phyloP scores from a whole-genome alignment of 2,329 filamentous ascomycete species.

The Fusarium udum region DNA sequence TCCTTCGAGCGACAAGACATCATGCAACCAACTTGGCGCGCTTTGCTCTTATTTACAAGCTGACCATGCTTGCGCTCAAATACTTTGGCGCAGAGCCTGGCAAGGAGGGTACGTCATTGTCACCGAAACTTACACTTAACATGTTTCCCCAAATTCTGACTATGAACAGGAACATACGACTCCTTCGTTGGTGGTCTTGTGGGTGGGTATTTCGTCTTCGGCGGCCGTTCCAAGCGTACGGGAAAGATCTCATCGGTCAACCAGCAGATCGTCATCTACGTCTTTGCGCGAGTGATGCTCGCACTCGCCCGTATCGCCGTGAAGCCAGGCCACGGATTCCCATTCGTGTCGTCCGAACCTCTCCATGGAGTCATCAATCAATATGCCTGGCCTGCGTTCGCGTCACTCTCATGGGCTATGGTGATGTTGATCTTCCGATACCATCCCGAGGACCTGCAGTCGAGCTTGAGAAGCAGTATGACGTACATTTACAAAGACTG shows the following conservation, averaged over 20 bases:
- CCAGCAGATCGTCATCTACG: constrained; percentile 98
- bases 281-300: constrained; percentile 90
- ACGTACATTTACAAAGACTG: constrained; percentile 94
- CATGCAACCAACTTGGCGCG: constrained; percentile 92
- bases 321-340: constrained; percentile 66
- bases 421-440: constrained; percentile 97
- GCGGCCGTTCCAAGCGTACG: constrained; percentile 67
- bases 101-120: constrained; percentile 63
- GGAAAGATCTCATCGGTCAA: constrained; percentile 82
- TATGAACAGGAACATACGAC: constrained; percentile 71
- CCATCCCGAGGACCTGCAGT: constrained; percentile 91
- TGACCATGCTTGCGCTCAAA: constrained; percentile 78
- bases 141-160: neutral
- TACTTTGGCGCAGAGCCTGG: constrained; percentile 66
- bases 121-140: neutral
- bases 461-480: constrained; percentile 94
- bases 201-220: constrained; percentile 94
- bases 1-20: constrained; percentile 86
- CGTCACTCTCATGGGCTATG: constrained; percentile 86
- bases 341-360: constrained; percentile 59
- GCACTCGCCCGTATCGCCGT: constrained; percentile 85
- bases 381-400: constrained; percentile 93
- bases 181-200: constrained; percentile 86
- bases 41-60: constrained; percentile 92
- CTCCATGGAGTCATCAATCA: constrained; percentile 63